Conservation (phyloP, 139 green algal species). For the Chlamydomonas urium region DNA sequence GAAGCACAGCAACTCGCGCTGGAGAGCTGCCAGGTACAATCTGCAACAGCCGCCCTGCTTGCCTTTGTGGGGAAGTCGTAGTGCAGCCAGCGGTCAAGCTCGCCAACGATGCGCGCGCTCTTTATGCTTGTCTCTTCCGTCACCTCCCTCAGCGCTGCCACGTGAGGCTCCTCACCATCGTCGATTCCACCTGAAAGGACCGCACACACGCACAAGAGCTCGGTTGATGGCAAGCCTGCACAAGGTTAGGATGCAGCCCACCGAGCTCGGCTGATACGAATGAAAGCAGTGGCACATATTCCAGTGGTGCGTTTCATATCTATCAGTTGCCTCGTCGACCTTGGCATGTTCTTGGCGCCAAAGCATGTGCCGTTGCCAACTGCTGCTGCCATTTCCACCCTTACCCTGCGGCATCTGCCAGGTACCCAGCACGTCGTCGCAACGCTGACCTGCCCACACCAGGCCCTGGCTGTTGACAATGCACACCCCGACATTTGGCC, state of each 20-base stretch:
- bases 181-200: constrained; percentile 24
- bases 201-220: not conserved
- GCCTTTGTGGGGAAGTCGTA: constrained; percentile 28
- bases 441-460: constrained; percentile 17
- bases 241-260: not conserved
- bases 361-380: not conserved
- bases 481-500: constrained; percentile 20
- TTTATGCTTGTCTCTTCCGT: constrained; percentile 28
- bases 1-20: not conserved
- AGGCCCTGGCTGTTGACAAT: constrained; percentile 17
- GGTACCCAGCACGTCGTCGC: not conserved
- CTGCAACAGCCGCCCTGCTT: not conserved
- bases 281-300: not conserved
- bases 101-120: constrained; percentile 11
- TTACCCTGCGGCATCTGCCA: constrained; percentile 27
- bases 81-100: constrained; percentile 18
- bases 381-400: not conserved
- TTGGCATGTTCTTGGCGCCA: not conserved
- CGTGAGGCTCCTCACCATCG: constrained; percentile 34
- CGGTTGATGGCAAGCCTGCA: not conserved
- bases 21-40: not conserved
- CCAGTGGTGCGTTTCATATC: not conserved
- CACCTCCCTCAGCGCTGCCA: constrained; percentile 33
- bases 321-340: not conserved
- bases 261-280: no score